Evolutionary conservation across 441 rosid genomes (phyloP), one percentile per base, ranked within the genome.

Genomic region (Jatropha multifida): DNA sequence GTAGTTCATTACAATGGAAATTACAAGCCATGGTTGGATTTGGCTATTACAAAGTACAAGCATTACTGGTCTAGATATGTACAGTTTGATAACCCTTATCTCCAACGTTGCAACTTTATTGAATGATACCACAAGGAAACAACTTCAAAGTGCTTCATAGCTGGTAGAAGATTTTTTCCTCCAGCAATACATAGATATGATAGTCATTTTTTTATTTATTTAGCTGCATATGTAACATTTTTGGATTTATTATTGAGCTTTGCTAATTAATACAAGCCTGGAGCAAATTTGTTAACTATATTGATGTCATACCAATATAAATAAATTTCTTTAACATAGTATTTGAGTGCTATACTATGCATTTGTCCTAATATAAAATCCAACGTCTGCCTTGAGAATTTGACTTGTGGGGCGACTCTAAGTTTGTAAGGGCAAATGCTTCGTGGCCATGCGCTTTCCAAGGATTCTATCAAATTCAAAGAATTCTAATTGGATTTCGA

Each of bases 1-100:
- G 98, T 93, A 5, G 86, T 95, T 76, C 98, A 95, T 79, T 95
- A 93, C 92, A 93, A 95, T 69, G 96, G 97, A 64, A 94, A 93
- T 86, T 87, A 89, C 87, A 95, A 93, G 88, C 99, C 98, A 26
- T 95, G 98, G 99, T 85, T 95, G 85, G 92, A 91, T 67, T 82
- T 95, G 87, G 98, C 99, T 2, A 77, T 90, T 12, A 74, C 90
- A 78, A 94, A 92, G 86, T 94, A 94, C 90, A 88, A 80, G 81
- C 37, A 88, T 5, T 95, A 87, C 81, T 95, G 99, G 97, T 89
- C 97, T 61, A 92, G 80, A 84, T 87, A 92, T 73, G 93, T 95
- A 4, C 74, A 80, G 88, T 86, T 59, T 71, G 90, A 89, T 81
- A 93, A 90, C 80, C 89, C 86, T 7, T 93, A 93, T 69, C 90